Base-by-base conservation (phyloP, 2,329 filamentous ascomycete genomes). In the Fusarium nodosum region DNA sequence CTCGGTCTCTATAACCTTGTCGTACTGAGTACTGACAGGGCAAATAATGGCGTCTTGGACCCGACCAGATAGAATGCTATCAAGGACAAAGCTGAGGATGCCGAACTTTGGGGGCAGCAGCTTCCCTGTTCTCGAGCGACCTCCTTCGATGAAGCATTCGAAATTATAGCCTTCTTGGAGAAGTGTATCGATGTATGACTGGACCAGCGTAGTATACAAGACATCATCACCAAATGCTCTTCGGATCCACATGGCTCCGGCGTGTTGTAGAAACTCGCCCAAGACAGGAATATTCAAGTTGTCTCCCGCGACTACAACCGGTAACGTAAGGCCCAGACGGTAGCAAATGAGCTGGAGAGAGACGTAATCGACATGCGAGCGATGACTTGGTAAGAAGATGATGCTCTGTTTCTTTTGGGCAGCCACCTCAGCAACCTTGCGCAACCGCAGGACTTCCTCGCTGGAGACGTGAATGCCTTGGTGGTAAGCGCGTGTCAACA, bases 1-100 rank as follows among this genome's bases (percentile, higher is more conserved):
- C 79, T 97, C 94, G 1, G 97, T 97, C 79, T 99, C 96, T 63
- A 99, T 97, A 58, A 99, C 96, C 77, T 98, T 99, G 84, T 99
- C 96, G 77, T 99, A 99, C 77, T 99, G 96, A 1, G 94, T 97
- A 78, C 93, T 97, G 46, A 99, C 96, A 0, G 96, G 96, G 73
- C 95, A 97, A 54, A 99, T 93, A 42, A 97, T 92, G 33, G 93
- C 91, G 79, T 99, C 96, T 47, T 97, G 85, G 1, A 97, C 94
- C 9, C 94, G 87, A 1, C 94, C 94, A 0, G 93, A 97, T 8
- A 97, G 82, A 16, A 99, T 85, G 72, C 93, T 97, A 72, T 99
- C 96, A 20, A 99, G 82, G 39, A 98, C 87, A 74, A 97, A 99
- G 75, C 89, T 93, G 30, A 99, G 82, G 62, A 99, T 97, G 12